Evolutionary conservation across 345 rosid species (phyloP).

Genomic region (Pugionium dolabratum): DNA sequence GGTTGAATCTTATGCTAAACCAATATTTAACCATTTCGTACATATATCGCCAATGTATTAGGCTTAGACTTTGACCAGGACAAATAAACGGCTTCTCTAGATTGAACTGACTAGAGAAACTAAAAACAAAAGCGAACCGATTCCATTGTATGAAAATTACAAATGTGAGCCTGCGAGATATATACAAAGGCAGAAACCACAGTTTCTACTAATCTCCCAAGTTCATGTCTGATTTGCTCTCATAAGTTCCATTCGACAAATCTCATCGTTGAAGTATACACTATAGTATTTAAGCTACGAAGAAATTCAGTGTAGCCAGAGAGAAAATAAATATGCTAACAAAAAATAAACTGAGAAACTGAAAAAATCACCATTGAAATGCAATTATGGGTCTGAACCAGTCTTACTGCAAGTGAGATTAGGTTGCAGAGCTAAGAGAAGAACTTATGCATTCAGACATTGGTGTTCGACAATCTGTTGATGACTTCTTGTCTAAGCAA

Average conservation of each 20-base stretch:
- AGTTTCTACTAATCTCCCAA: slow-evolving; percentile 23
- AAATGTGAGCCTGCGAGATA: slow-evolving; percentile 10
- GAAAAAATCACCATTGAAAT: slow-evolving; percentile 15
- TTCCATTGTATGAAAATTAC: slow-evolving; percentile 6
- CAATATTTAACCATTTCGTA: too few relatives aligned
- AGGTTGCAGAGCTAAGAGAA: slow-evolving; percentile 44
- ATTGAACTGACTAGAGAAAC: not conserved
- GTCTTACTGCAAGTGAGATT: slow-evolving; percentile 29
- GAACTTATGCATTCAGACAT: slow-evolving; percentile 40
- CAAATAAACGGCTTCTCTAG: not conserved
- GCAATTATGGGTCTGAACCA: slow-evolving; percentile 17
- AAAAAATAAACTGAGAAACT: not conserved
- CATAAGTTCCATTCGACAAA: slow-evolving; percentile 31
- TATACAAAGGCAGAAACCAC: slow-evolving; percentile 15
- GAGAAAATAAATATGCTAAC: not conserved
- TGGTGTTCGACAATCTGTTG: slow-evolving; percentile 38
- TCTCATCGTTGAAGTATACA: slow-evolving; percentile 27
- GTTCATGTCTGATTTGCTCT: slow-evolving; percentile 28
- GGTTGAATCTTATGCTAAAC: not conserved
- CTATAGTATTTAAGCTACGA: slow-evolving; percentile 31
- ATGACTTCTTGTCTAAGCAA: slow-evolving; percentile 39
- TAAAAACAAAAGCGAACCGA: not conserved
- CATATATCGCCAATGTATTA: too few relatives aligned
- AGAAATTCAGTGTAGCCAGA: slow-evolving; percentile 2
- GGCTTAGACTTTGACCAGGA: not conserved